A percentile compares a stretch with the other conserved stretches of the same genome.
phyloP scores from a whole-genome alignment of 208 protist genomes.

The Trypanosoma lewisi region DNA sequence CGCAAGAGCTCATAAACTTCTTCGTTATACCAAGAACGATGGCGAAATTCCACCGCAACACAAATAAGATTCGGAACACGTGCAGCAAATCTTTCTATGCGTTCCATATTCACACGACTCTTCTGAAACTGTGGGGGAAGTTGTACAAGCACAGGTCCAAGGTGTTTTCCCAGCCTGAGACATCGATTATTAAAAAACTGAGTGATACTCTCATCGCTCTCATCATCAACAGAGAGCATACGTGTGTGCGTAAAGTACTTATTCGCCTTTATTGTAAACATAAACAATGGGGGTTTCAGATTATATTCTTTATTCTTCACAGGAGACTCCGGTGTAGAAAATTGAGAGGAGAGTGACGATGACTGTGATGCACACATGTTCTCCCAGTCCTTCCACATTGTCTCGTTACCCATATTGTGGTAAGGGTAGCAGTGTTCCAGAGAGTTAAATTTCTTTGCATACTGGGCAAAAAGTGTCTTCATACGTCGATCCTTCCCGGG shows the following conservation, averaged over 20 bases:
- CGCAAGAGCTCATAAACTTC: conserved; percentile 53
- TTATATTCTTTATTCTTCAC: neutral
- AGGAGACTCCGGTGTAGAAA: neutral
- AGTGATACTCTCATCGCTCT: conserved; percentile 40
- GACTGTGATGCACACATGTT: conserved; percentile 38
- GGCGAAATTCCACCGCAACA: conserved; percentile 75
- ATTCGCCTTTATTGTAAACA: conserved; percentile 80
- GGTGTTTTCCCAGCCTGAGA: conserved; percentile 34
- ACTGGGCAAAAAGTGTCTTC: conserved; percentile 47
- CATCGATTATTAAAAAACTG: conserved; percentile 55
- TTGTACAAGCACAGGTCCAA: conserved; percentile 70
- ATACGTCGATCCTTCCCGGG: conserved; percentile 62
- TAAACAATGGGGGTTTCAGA: conserved; percentile 28
- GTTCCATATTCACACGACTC: conserved; percentile 33
- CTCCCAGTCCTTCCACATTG: conserved; percentile 52
- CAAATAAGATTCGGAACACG: conserved; percentile 44
- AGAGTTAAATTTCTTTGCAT: conserved; percentile 62
- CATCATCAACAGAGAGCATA: conserved; percentile 47
- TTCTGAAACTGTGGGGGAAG: conserved; percentile 65
- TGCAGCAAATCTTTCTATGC: conserved; percentile 35
- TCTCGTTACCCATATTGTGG: conserved; percentile 47
- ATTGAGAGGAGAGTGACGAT: neutral
- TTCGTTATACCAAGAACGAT: conserved; percentile 52
- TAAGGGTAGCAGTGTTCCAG: conserved; percentile 84
- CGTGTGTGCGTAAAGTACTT: conserved; percentile 67